These are phyloP conservation scores for Cetradonia linearis DNA, from an alignment of 495 filamentous ascomycete genomes.

Conservation along the genomic window DNA sequence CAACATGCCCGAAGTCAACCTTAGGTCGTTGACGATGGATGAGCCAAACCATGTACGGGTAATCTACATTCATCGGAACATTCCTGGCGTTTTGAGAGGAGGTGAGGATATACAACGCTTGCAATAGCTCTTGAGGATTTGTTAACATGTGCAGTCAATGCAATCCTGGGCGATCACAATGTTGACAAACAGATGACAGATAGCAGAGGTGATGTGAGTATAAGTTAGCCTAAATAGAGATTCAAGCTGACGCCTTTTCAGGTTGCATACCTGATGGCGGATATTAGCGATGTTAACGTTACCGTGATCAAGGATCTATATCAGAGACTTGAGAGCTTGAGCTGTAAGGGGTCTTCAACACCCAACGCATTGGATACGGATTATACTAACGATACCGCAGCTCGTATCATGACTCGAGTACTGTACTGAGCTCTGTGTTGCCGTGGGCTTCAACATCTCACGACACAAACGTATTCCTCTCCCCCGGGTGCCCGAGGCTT, in stretches of 20 bases:
- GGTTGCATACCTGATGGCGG: constrained; percentile 95
- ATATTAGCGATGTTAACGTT: constrained; percentile 76
- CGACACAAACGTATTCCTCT: background rate
- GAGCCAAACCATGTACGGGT: constrained; percentile 82
- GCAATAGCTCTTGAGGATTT: background rate
- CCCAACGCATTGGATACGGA: constrained; percentile 1
- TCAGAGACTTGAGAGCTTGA: constrained; percentile 68
- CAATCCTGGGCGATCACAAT: constrained; percentile 87
- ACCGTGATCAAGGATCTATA: constrained; percentile 77
- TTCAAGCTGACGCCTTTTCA: constrained; percentile 24
- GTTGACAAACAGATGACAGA: constrained; percentile 98
- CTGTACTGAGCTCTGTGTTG: constrained; percentile 53
- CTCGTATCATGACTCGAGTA: constrained; percentile 78
- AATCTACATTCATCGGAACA: constrained; percentile 91
- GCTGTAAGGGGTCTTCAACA: constrained; percentile 47
- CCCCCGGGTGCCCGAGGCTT: background rate
- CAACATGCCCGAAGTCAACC: constrained; percentile 87
- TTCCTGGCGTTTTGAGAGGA: constrained; percentile 85
- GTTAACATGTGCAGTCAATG: constrained; percentile 56
- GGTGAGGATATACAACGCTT: constrained; percentile 33
- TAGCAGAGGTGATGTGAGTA: constrained; percentile 72
- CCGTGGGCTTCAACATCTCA: background rate
- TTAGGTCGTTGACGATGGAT: constrained; percentile 77
- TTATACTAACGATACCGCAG: constrained; percentile 31
- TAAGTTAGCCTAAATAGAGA: constrained; percentile 17